Evolutionary conservation across 768 basidiomycete genomes (phyloP).

Genomic region (Pleurotus giganteus): DNA sequence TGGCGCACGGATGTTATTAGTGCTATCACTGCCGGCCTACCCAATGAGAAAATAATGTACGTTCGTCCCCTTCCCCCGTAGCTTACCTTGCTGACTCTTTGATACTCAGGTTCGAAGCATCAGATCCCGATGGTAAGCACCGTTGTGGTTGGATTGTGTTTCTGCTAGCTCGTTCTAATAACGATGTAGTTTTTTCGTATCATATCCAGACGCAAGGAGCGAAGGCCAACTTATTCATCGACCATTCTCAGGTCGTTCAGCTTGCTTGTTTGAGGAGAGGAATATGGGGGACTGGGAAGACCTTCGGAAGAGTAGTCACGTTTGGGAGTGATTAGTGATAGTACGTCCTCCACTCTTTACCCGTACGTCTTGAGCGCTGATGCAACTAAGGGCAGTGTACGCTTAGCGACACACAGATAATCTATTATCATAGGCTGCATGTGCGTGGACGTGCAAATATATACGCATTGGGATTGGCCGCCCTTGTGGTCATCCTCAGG

Average conservation of each 20-base stretch:
- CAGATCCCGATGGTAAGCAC: constrained; percentile 37
- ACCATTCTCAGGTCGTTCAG: constrained; percentile 44
- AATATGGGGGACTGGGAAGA: constrained; percentile 44
- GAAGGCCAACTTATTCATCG: constrained; percentile 40
- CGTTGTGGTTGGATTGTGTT: background rate
- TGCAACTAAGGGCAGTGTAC: too few species aligned
- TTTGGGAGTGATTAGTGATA: too few species aligned
- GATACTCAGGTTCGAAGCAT: constrained; percentile 39
- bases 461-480: too few species aligned
- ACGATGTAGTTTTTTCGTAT: constrained; percentile 33
- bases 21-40: constrained; percentile 35
- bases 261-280: constrained; percentile 40
- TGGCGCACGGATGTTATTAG: constrained; percentile 45
- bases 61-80: background rate
- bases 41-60: constrained; percentile 40
- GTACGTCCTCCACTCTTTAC: too few species aligned
- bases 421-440: too few species aligned
- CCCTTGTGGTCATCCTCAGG: too few species aligned
- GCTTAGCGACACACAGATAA: too few species aligned
- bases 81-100: background rate
- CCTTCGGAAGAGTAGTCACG: constrained; percentile 42
- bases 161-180: background rate
- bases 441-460: too few species aligned
- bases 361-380: too few species aligned
- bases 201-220: constrained; percentile 43